Evolutionary conservation across 1,284 basidiomycete genomes (phyloP), one percentile per base, ranked within the genome.

Genomic region (Fomitopsis betulina): DNA sequence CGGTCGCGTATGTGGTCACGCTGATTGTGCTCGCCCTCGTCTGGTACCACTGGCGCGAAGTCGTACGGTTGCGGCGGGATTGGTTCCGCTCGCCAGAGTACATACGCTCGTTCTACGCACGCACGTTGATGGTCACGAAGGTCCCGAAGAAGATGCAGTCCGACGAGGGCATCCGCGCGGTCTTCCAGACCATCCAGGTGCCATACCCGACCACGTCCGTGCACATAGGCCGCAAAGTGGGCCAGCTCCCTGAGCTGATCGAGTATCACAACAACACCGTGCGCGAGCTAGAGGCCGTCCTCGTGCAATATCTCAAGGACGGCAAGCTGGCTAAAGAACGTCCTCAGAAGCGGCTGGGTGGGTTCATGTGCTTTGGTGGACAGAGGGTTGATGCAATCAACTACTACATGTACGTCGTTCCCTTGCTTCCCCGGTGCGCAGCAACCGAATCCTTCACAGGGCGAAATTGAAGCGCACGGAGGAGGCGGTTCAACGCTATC

Each of bases 251-350:
- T 0, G 83, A 89, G 58, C 75, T 93, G 54, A 88, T 94, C 63
- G 86, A 94, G 53, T 87, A 86, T 63, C 94, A 97, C 75, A 95
- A 96, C 73, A 75, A 89, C 53, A 87, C 91, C 13, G 94, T 98
- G 15, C 79, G 86, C 51, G 86, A 94, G 60, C 83, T 97, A 42
- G 95, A 98, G 70, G 76, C 81, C 45, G 80, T 91, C 32, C 79
- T 97, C 15, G 93, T 96, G 50, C 86, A 84, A 63, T 96, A 96
- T 70, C 81, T 96, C 58, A 91, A 93, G 67, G 85, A 82, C 19
- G 89, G 90, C 8, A 84, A 83, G 65, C 75, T 93, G 40, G 88
- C 80, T 25, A 80, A 84, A 62, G 88, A 87, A 60, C 78, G 94
- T 27, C 94, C 94, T 0, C 89, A 78, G 2, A 83, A 91, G 57